Base-by-base conservation (phyloP, 1,284 basidiomycete genomes). In the Cerrena zonata region DNA sequence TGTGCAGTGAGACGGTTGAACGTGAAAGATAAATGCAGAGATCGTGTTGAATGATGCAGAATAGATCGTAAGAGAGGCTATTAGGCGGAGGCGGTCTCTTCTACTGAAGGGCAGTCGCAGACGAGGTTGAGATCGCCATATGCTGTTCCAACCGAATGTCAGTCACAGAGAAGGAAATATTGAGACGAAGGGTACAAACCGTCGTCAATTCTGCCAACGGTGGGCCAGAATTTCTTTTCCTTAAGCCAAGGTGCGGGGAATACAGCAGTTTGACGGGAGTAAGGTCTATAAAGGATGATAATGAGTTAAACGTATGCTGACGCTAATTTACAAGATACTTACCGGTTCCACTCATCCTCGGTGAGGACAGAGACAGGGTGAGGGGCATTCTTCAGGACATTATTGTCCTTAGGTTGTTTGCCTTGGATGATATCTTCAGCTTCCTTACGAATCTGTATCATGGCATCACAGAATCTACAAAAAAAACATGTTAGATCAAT, bases 401-500 rank as follows among this genome's bases (percentile, higher is more conserved):
- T 98, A 72, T 91, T 89, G 57, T 89, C 88, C 64, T 78, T 84
- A 2, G 91, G 86, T 65, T 94, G 90, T 63, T 85, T 86, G 48
- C 94, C 94, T 13, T 78, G 74, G 43, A 89, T 80, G 60, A 99
- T 80, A 55, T 95, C 91, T 56, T 95, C 86, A 1, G 86, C 91
- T 69, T 99, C 95, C 58, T 84, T 75, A 48, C 94, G 87, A 60
- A 99, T 99, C 57, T 89, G 80, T 58, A 99, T 94, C 87, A 98
- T 94, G 4, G 95, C 94, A 58, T 97, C 91, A 68, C 93, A 92
- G 75, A 97, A 95, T 61, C 89, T 87, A 52, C 36, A 44, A 41
- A 18, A 15, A 34, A 15, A 19, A 50, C n/a, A 22, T 30, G 45
- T 43, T 10, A 48, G 41, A 23, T 23, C n/a, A 22, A 23, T 36